phyloP scores from a whole-genome alignment of 2,329 filamentous ascomycete species.

The Fusarium albosuccineum region DNA sequence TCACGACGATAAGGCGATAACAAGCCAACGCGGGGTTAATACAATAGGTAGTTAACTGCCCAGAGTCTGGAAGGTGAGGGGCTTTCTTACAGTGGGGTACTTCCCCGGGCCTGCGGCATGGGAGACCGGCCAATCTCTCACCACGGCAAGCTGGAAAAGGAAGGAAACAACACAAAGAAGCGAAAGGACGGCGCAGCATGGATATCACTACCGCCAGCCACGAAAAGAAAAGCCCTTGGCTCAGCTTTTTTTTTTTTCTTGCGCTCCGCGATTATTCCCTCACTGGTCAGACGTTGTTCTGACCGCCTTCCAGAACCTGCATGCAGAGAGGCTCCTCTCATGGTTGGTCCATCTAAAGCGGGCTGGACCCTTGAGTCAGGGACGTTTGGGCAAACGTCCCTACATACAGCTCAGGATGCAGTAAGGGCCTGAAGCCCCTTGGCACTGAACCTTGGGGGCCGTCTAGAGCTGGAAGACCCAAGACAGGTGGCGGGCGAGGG shows the following conservation, averaged over 20 bases:
- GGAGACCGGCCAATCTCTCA: not conserved
- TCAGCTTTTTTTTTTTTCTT: constrained; percentile 29
- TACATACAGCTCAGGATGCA: constrained; percentile 27
- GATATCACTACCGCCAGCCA: not conserved
- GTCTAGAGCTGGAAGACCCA: constrained; percentile 20
- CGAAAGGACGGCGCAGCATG: constrained; percentile 2
- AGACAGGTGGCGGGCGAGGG: constrained; percentile 9
- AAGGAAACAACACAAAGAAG: constrained; percentile 26
- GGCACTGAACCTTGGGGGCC: constrained; percentile 27
- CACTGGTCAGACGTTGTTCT: constrained; percentile 31
- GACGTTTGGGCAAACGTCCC: constrained; percentile 23
- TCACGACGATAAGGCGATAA: constrained; percentile 30
- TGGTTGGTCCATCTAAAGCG: constrained; percentile 31
- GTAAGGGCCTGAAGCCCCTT: constrained; percentile 26
- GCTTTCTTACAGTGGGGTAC: constrained; percentile 19
- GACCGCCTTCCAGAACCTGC: constrained; percentile 41
- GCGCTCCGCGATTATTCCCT: constrained; percentile 26
- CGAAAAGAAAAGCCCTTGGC: constrained; percentile 10
- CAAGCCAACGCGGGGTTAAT: constrained; percentile 29
- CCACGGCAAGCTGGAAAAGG: constrained; percentile 16
- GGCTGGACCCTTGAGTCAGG: constrained; percentile 44
- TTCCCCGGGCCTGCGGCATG: constrained; percentile 22
- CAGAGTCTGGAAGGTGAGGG: constrained; percentile 27
- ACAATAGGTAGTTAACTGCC: not conserved
- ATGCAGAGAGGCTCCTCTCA: constrained; percentile 32